Evolutionary conservation across 108 stramenopile species (phyloP).

Genomic region (Stephanodiscus minutulus): DNA sequence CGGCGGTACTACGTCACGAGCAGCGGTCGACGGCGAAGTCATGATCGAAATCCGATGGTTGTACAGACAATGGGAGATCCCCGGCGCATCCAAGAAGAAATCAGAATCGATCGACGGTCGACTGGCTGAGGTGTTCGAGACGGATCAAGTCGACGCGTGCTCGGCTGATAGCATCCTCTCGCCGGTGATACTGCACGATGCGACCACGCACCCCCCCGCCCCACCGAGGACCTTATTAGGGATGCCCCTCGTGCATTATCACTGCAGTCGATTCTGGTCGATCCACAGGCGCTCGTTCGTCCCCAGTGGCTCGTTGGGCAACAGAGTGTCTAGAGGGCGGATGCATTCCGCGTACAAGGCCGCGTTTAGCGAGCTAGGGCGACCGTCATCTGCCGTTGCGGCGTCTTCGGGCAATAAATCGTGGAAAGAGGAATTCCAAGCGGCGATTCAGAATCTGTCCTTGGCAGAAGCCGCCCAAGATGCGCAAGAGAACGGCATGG

Average conservation of each 20-base stretch:
- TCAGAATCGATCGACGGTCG: slow-evolving; percentile 4
- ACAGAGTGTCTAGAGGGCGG: slow-evolving; percentile 46
- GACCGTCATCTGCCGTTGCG: not conserved
- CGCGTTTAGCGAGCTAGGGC: slow-evolving; percentile 40
- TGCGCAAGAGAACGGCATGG: slow-evolving; percentile 50
- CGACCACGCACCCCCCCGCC: not conserved
- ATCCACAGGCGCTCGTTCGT: slow-evolving; percentile 66
- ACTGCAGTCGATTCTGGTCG: slow-evolving; percentile 79
- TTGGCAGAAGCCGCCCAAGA: slow-evolving; percentile 76
- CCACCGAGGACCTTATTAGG: slow-evolving; percentile 24
- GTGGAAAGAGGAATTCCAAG: slow-evolving; percentile 62
- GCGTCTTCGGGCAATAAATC: slow-evolving; percentile 4
- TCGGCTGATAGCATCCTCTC: slow-evolving; percentile 55
- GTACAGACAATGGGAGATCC: slow-evolving; percentile 65
- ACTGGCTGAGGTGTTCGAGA: slow-evolving; percentile 78
- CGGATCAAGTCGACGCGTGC: slow-evolving; percentile 66
- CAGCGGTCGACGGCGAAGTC: slow-evolving; percentile 7
- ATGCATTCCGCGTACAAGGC: slow-evolving; percentile 53
- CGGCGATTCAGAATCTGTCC: slow-evolving; percentile 65
- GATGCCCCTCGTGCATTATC: slow-evolving; percentile 60
- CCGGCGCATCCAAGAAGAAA: slow-evolving; percentile 37
- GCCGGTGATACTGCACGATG: slow-evolving; percentile 46
- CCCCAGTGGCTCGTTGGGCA: slow-evolving; percentile 66
- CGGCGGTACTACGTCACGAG: not conserved
- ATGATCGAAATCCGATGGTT: slow-evolving; percentile 79